Percentiles rank a stretch among this genome's conserved stretches.
phyloP scores from a whole-genome alignment of 2,329 filamentous ascomycete genomes.

The Thielaviopsis ethacetica region DNA sequence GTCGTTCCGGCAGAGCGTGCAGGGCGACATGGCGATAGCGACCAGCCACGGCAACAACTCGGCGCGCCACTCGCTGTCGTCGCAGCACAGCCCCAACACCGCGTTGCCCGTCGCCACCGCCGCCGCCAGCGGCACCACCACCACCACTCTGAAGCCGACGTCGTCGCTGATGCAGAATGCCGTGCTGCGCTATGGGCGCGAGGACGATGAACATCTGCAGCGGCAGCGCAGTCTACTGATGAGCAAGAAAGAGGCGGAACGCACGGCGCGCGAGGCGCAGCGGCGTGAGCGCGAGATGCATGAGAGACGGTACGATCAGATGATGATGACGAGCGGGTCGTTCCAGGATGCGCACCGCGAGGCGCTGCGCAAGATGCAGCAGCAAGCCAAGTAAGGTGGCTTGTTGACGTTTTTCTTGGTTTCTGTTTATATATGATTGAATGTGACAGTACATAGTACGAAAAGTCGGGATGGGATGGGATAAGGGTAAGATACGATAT shows the following conservation, averaged over 20 bases:
- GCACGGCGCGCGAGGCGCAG: slow-evolving; percentile 41
- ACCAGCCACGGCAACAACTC: too few relatives aligned
- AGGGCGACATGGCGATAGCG: slow-evolving; percentile 36
- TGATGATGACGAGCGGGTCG: slow-evolving; percentile 56
- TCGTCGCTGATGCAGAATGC: slow-evolving; percentile 1
- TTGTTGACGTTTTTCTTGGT: background rate
- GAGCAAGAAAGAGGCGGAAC: slow-evolving; percentile 45
- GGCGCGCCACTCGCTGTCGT: too few relatives aligned
- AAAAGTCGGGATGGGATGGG: too few relatives aligned
- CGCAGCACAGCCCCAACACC: background rate
- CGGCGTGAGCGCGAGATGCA: slow-evolving; percentile 38
- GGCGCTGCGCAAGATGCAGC: slow-evolving; percentile 65
- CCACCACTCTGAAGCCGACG: background rate
- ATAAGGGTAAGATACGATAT: too few relatives aligned
- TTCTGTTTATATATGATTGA: background rate
- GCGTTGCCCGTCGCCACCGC: too few relatives aligned
- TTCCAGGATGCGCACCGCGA: slow-evolving; percentile 64
- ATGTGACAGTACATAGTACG: background rate
- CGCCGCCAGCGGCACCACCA: background rate
- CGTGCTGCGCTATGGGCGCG: slow-evolving; percentile 17
- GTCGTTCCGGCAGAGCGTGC: slow-evolving; percentile 49
- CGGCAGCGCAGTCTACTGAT: slow-evolving; percentile 39
- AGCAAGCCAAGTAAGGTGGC: slow-evolving; percentile 5
- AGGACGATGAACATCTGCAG: slow-evolving; percentile 29
- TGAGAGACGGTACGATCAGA: slow-evolving; percentile 49